Evolutionary conservation across 495 filamentous ascomycete species (phyloP).

Genomic region (Podospora pseudocomata): DNA sequence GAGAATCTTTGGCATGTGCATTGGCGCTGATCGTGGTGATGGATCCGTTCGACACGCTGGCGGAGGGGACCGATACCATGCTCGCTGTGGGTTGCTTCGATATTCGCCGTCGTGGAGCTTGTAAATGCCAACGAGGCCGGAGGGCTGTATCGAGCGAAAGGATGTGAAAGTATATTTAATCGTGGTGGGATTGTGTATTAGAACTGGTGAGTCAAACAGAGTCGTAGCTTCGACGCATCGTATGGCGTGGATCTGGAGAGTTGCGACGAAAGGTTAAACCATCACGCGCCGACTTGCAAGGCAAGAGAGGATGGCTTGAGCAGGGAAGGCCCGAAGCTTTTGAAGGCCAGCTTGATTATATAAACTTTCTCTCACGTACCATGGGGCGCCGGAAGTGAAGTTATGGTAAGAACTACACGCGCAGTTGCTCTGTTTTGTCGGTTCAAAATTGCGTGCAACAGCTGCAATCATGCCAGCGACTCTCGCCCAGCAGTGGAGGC

Average conservation of each 20-base stretch:
- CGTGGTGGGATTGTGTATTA: not conserved
- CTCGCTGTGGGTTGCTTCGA: constrained; percentile 20
- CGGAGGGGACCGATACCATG: constrained; percentile 43
- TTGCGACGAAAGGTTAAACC: not conserved
- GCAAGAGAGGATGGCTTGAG: not conserved
- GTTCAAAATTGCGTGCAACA: not conserved
- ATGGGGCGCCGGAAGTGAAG: not conserved
- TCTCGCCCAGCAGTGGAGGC: not conserved
- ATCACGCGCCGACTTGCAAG: not conserved
- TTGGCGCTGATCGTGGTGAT: constrained; percentile 36
- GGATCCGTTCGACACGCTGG: constrained; percentile 33
- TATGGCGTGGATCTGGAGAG: not conserved
- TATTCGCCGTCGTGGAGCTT: not conserved
- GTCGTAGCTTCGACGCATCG: constrained; percentile 2
- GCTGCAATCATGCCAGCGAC: not conserved
- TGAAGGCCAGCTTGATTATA: not conserved
- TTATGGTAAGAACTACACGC: not conserved
- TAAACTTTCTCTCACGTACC: not conserved
- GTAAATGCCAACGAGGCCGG: not conserved
- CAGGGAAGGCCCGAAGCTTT: not conserved
- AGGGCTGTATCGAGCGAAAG: not conserved
- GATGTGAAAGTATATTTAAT: not conserved
- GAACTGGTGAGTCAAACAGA: not conserved
- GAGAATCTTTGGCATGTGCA: constrained; percentile 48
- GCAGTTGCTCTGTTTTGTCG: not conserved